Evolutionary conservation across 129 eudicot species (phyloP).

Genomic region (Centaurea solstitialis): DNA sequence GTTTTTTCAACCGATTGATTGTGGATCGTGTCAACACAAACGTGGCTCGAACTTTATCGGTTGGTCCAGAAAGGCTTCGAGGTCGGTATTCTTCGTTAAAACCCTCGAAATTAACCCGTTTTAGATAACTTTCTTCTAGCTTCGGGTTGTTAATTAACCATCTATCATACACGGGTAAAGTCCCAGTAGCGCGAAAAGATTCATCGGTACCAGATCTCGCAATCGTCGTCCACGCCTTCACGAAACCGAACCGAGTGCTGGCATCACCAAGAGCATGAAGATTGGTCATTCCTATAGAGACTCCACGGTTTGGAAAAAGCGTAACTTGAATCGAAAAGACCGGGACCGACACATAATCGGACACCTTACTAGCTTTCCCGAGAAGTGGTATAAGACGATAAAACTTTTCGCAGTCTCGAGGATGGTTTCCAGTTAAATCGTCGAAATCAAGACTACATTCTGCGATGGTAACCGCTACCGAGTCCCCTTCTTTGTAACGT

Average conservation of each 20-base stretch:
- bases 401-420: conserved; percentile 31
- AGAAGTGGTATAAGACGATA: conserved; percentile 30
- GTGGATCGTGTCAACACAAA: conserved; percentile 8
- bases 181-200: conserved; percentile 11
- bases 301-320: conserved; percentile 35
- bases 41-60: conserved; percentile 35
- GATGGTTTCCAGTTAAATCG: conserved; percentile 25
- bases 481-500: conserved; percentile 20
- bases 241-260: conserved; percentile 21
- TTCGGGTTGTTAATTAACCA: conserved; percentile 16
- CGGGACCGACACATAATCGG: conserved; percentile 6
- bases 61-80: conserved; percentile 7
- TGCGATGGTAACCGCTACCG: conserved; percentile 21
- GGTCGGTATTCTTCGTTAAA: conserved; percentile 3
- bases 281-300: conserved; percentile 35
- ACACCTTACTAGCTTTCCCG: background rate
- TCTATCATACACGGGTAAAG: conserved; percentile 36
- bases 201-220: conserved; percentile 21
- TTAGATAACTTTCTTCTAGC: conserved; percentile 1
- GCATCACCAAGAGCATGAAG: conserved; percentile 43
- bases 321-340: conserved; percentile 38
- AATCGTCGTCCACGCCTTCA: conserved; percentile 41
- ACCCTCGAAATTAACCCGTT: background rate
- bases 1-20: conserved; percentile 27
- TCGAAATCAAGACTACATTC: conserved; percentile 33